Conservation (phyloP, 129 eudicot species). For the Lonicera japonica region DNA sequence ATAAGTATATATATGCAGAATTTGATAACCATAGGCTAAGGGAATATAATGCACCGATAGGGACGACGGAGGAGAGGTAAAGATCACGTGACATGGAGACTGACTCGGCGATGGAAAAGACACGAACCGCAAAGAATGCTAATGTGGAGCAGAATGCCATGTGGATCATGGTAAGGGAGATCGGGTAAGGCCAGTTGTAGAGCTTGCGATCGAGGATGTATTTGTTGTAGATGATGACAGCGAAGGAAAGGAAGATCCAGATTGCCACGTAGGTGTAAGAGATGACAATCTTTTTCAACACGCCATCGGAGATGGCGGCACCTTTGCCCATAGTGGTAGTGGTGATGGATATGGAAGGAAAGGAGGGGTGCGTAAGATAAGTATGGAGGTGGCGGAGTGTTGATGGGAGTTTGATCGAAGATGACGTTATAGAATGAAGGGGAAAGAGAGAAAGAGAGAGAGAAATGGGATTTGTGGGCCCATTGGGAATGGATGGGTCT, state of each 20-base stretch:
- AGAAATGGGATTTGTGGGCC: background rate
- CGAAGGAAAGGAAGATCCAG: slow-evolving; percentile 70
- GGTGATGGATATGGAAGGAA: background rate
- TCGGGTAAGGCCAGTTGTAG: slow-evolving; percentile 64
- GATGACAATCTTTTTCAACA: slow-evolving; percentile 43
- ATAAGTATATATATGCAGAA: slow-evolving; percentile 57
- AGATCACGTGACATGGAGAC: slow-evolving; percentile 28
- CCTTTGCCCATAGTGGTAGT: slow-evolving; percentile 28
- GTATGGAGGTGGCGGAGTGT: no score
- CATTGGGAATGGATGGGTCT: background rate
- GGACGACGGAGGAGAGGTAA: slow-evolving; percentile 51
- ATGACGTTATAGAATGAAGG: no score
- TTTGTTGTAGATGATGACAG: slow-evolving; percentile 69
- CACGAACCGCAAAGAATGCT: slow-evolving; percentile 36
- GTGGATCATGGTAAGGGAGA: slow-evolving; percentile 74
- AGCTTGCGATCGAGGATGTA: slow-evolving; percentile 60
- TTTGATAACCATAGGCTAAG: slow-evolving; percentile 53
- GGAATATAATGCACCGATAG: slow-evolving; percentile 53
- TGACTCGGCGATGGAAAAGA: slow-evolving; percentile 42
- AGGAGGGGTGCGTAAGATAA: no score
- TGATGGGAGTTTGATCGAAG: no score
- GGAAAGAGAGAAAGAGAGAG: background rate
- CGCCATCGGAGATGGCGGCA: slow-evolving; percentile 31
- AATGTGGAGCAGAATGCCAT: slow-evolving; percentile 57
- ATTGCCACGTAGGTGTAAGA: slow-evolving; percentile 62